These are phyloP conservation scores for Insectozyma bohioensis DNA, from an alignment of 1,139 yeast genomes.

Conservation along the genomic window DNA sequence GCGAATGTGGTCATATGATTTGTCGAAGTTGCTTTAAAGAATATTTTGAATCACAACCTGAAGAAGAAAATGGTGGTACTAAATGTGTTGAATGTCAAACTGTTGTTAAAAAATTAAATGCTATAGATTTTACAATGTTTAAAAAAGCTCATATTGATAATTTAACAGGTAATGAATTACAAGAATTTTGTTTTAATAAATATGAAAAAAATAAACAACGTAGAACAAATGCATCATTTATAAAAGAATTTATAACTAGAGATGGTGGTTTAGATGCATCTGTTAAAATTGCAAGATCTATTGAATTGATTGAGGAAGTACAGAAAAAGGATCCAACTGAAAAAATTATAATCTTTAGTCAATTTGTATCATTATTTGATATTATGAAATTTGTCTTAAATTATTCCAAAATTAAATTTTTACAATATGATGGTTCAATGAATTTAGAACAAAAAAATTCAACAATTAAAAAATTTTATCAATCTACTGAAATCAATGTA, in stretches of 20 bases:
- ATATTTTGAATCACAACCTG: conserved; percentile 43
- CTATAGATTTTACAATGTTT: conserved; percentile 53
- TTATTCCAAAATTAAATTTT: conserved; percentile 44
- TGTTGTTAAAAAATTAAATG: conserved; percentile 36
- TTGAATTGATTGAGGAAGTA: conserved; percentile 47
- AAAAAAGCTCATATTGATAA: conserved; percentile 42
- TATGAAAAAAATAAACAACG: conserved; percentile 7
- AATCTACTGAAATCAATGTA: conserved; percentile 44
- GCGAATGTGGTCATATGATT: conserved; percentile 69
- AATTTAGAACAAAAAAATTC: conserved; percentile 60
- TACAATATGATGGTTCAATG: conserved; percentile 86
- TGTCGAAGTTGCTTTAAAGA: conserved; percentile 62
- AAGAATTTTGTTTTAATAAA: conserved; percentile 9
- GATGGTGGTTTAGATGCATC: conserved; percentile 44
- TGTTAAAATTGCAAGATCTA: conserved; percentile 53
- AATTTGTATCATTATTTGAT: conserved; percentile 78
- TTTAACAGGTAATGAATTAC: conserved; percentile 7
- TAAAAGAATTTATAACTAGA: conserved; percentile 27
- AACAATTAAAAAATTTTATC: conserved; percentile 63
- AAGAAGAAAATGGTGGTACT: conserved; percentile 37
- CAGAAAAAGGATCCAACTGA: conserved; percentile 47
- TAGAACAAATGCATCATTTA: conserved; percentile 18
- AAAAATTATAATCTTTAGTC: conserved; percentile 78
- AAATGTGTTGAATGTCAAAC: conserved; percentile 54
- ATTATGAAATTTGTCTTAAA: conserved; percentile 59